Percentiles rank a stretch among this genome's conserved stretches.
phyloP scores from a whole-genome alignment of 2,329 filamentous ascomycete genomes.

The Lachnellula subtilissima region DNA sequence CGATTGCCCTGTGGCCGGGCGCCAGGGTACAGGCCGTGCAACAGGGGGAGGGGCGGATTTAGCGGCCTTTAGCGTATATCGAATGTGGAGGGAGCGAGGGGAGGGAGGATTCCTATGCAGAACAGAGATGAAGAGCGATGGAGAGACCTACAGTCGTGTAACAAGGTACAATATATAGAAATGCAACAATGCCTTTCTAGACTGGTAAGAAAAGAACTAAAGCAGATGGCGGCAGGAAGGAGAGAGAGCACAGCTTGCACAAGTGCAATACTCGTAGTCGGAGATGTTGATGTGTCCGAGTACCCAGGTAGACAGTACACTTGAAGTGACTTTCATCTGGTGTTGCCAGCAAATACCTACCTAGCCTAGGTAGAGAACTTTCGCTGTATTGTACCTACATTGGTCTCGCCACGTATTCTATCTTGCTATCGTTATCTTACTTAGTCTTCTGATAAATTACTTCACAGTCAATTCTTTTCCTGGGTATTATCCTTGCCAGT shows the following conservation, averaged over 20 bases:
- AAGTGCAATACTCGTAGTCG: not conserved
- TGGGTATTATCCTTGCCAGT: not conserved
- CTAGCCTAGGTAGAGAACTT: too few species aligned
- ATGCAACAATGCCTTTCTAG: not conserved
- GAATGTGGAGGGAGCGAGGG: too few species aligned
- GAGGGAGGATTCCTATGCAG: too few species aligned
- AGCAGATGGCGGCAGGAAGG: not conserved
- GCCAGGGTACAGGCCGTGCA: not conserved
- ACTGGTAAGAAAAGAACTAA: not conserved
- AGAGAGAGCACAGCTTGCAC: not conserved
- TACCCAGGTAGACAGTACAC: too few species aligned
- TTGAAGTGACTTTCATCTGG: too few species aligned
- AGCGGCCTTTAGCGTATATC: not conserved
- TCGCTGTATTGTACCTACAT: too few species aligned
- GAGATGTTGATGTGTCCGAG: not conserved
- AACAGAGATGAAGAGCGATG: too few species aligned
- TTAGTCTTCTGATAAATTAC: too few species aligned
- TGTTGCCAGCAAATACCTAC: too few species aligned
- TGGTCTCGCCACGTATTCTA: too few species aligned
- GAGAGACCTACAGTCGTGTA: not conserved
- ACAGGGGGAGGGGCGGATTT: not conserved
- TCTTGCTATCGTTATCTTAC: too few species aligned
- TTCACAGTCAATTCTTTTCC: not conserved
- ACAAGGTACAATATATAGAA: not conserved
- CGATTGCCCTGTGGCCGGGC: not conserved